Percentiles rank a stretch among this genome's conserved stretches.
Evolutionary conservation across 352 stramenopile species (phyloP).

Genomic region (Phytophthora sp.): DNA sequence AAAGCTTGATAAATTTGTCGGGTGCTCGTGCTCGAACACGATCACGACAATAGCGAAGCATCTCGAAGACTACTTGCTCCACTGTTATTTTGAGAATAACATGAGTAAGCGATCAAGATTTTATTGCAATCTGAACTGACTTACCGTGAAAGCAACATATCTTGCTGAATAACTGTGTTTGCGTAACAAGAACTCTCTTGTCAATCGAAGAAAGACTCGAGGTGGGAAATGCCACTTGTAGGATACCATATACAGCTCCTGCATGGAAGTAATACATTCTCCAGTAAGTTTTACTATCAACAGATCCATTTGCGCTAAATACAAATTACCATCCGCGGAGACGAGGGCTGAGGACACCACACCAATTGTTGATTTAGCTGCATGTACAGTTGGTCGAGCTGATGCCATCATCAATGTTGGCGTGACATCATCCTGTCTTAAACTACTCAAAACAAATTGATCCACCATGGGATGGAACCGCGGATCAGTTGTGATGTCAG

Average conservation of each 20-base stretch:
- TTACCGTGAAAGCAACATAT: constrained; percentile 56
- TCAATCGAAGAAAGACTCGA: constrained; percentile 22
- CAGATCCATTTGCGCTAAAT: too few species aligned
- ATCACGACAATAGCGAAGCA: constrained; percentile 63
- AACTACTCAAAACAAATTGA: constrained; percentile 46
- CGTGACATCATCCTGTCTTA: constrained; percentile 20
- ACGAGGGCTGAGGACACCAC: constrained; percentile 56
- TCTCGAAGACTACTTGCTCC: constrained; percentile 66
- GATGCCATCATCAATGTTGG: constrained; percentile 12
- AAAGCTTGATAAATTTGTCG: constrained; percentile 61
- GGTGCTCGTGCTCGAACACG: constrained; percentile 47
- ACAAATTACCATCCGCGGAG: constrained; percentile 41
- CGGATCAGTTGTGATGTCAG: constrained; percentile 44
- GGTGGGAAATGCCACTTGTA: constrained; percentile 53
- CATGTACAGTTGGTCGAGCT: background rate
- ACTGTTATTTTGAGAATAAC: constrained; percentile 37
- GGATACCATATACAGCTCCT: constrained; percentile 54
- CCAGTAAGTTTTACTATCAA: background rate
- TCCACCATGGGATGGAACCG: constrained; percentile 74
- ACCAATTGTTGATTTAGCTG: constrained; percentile 27
- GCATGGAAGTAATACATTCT: background rate
- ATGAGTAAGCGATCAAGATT: background rate
- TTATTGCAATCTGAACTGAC: background rate
- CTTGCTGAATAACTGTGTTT: constrained; percentile 39
- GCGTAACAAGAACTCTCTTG: constrained; percentile 20